Percentiles rank a stretch among this genome's conserved stretches.
These are phyloP conservation scores for Scutellaria barbata DNA, from an alignment of 257 asterid species.

Conservation along the genomic window DNA sequence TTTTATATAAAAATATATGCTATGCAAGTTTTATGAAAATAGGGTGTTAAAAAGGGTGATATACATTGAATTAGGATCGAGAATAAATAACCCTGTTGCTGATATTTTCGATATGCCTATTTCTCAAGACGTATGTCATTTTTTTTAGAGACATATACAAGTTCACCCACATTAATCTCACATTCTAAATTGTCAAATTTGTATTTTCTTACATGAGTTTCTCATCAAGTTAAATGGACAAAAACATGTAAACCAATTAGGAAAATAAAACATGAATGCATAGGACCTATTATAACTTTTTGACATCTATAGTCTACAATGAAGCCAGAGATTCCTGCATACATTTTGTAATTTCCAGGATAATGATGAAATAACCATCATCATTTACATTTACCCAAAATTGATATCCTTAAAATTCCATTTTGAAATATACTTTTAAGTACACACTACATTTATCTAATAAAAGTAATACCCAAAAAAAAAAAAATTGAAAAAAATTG, in stretches of 20 bases:
- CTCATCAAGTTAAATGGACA: no score
- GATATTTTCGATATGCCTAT: conserved; percentile 74
- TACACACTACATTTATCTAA: no score
- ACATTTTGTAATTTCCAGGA: conserved; percentile 65
- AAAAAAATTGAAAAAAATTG: no score
- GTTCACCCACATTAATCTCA: conserved; percentile 52
- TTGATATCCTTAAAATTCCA: conserved; percentile 78
- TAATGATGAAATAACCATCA: conserved; percentile 54
- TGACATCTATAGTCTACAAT: conserved; percentile 65
- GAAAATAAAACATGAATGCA: not conserved
- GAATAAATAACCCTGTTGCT: conserved; percentile 71
- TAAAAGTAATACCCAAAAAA: no score
- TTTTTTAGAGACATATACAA: conserved; percentile 64
- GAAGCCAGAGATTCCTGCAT: conserved; percentile 66
- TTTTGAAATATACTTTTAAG: no score
- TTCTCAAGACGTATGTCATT: conserved; percentile 77
- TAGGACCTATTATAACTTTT: conserved; percentile 52
- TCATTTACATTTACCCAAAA: conserved; percentile 66
- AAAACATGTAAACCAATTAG: no score
- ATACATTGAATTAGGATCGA: no score
- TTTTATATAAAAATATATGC: no score
- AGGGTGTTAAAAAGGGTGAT: no score
- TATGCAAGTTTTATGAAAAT: no score
- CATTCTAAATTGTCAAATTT: no score
- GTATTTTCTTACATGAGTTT: no score